Evolutionary conservation across 306 rosid genomes (phyloP), one percentile per base, ranked within the genome.

Genomic region (Acmispon strigosus): DNA sequence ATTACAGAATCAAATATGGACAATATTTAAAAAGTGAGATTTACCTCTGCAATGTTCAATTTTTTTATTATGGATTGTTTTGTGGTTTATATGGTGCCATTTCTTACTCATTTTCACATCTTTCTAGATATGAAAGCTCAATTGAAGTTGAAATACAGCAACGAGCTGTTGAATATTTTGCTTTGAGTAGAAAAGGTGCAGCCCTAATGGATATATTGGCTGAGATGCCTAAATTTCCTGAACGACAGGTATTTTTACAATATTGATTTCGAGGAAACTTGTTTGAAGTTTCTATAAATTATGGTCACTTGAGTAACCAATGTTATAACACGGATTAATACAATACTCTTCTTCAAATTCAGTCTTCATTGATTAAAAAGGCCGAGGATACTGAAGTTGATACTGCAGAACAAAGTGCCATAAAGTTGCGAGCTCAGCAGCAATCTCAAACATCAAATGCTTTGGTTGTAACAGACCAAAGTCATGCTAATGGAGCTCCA

Each of bases 151-250:
- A 95, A 84, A 91, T 95, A 84, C 99, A 95, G 81, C 99, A 95
- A 72, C 86, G 99, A 59, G 99, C 99, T 78, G 96, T 85, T 49
- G 99, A 95, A 78, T 95, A 95, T 80, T 74, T 87, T 83, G 90
- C 96, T 49, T 77, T 95, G 78, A 95, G 99, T 80, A 85, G 91
- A 83, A 95, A 90, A 88, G 97, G 99, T 72, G 96, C 70, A 77
- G 85, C 87, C 72, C 76, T 95, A 32, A 83, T 84, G 87, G 91
- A 95, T 79, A 86, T 95, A 73, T 81, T 95, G 86, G 96, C 99
- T 27, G 99, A 95, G 78, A 95, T 95, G 97, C 99, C 99, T 47
- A 95, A 95, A 84, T 95, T 95, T 80, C 99, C 97, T 11, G 97
- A 95, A 84, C 86, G 99, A 54, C 97, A 90, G 97, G 98, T 94